These are phyloP conservation scores for Pseudonitzschia pungens DNA, from an alignment of 108 stramenopile species.

Conservation along the genomic window DNA sequence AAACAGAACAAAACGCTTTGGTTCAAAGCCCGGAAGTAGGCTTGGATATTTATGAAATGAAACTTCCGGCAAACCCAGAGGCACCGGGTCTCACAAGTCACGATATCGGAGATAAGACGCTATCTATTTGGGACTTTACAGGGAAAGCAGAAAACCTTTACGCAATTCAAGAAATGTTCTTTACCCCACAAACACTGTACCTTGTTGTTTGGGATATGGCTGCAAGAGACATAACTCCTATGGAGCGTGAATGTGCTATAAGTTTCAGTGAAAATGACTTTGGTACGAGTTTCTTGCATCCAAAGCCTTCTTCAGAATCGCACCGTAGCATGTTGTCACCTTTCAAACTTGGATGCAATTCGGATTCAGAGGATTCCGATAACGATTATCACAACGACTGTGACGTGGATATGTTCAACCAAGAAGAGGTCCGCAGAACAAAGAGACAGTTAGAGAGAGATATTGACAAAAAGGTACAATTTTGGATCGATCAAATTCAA, in stretches of 20 bases:
- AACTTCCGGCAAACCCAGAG: not conserved
- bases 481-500: conserved; percentile 17
- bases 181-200: conserved; percentile 9
- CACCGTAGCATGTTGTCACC: not conserved
- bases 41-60: conserved; percentile 2
- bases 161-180: conserved; percentile 12
- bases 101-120: not conserved
- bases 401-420: conserved; percentile 6
- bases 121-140: conserved; percentile 9
- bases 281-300: not conserved
- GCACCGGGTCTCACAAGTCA: not conserved
- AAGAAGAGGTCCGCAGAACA: not conserved
- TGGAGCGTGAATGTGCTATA: not conserved
- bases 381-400: conserved; percentile 1
- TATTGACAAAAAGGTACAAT: conserved; percentile 10
- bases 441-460: not conserved
- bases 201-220: conserved; percentile 13
- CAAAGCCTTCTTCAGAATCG: not conserved
- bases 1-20: not conserved
- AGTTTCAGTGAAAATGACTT: not conserved
- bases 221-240: not conserved
- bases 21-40: not conserved
- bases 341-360: not conserved
- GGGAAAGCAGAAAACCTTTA: conserved; percentile 4
- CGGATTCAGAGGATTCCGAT: conserved; percentile 5